Conservation (phyloP, 2,329 filamentous ascomycete genomes). For the Calonectria ilicicola region DNA sequence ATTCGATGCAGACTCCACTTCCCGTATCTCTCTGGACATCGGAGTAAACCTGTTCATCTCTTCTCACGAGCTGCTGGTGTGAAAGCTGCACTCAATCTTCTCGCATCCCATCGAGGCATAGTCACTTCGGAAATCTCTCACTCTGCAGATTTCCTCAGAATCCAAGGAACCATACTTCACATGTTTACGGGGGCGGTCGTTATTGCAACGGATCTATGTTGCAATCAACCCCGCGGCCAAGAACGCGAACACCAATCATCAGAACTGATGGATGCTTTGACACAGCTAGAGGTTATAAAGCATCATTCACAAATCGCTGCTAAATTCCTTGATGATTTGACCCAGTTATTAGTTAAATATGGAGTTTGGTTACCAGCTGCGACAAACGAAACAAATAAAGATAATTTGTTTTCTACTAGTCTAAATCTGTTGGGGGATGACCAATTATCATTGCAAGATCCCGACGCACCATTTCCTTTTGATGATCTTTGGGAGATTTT, state of each 20-base stretch:
- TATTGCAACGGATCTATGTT: background rate
- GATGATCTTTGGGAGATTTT: background rate
- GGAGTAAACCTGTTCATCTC: background rate
- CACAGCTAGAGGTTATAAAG: background rate
- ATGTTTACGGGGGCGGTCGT: background rate
- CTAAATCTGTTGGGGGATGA: background rate
- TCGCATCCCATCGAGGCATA: background rate
- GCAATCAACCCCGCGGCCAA: background rate
- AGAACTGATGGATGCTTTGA: background rate
- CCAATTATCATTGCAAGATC: background rate
- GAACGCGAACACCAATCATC: background rate
- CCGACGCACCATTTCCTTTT: background rate
- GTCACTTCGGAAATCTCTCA: background rate
- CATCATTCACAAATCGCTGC: background rate
- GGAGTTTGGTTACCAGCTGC: background rate
- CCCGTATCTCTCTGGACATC: background rate
- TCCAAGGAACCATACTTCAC: background rate
- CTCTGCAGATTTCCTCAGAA: background rate
- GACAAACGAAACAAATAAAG: background rate
- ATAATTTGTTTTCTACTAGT: background rate
- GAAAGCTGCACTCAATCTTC: background rate
- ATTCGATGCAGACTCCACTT: background rate
- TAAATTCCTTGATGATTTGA: background rate
- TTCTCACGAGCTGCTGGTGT: background rate
- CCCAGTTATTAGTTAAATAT: background rate